Base-by-base conservation (phyloP, 2,329 filamentous ascomycete genomes). In the Colletotrichum orbiculare region DNA sequence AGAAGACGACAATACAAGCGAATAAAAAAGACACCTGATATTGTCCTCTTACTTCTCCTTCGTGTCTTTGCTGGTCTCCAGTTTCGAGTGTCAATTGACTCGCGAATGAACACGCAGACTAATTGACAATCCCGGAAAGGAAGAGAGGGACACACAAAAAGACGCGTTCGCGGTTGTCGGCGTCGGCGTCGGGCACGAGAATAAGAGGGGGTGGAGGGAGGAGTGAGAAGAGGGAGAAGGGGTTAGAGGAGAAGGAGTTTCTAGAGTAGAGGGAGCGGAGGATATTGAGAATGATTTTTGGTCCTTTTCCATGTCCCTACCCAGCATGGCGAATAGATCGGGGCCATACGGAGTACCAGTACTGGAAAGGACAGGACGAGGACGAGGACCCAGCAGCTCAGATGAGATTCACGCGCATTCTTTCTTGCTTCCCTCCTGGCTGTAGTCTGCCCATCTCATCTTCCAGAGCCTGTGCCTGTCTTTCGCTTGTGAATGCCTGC, bases 151-250 rank as follows among this genome's bases (percentile, higher is more conserved):
- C 42, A 43, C 25, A 12, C 13, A 52, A 58, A 52, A 42, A 42
- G 41, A 64, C 62, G 55, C 55, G 50, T 39, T 62, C 62, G 57
- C 62, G 57, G 50, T 54, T 55, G 52, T 64, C 60, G 60, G 49
- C 60, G 60, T 64, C 60, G 54, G 49, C 42, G 53, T 60, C 53
- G 49, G 25, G 55, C 62, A 58, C 62, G 66, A 63, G 42, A 55
- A 56, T 17, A 41, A 60, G 41, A 45, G 37, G 52, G 46, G 63
- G 54, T 33, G 56, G 52, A 54, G 55, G 63, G 63, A 63, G 49
- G 25, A 25, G 25, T 25, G 41, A 46, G 38, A 46, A 39, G 59
- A 43, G 50, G 49, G 56, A 45, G 48, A 50, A 59, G 48, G 53
- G 54, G 63, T 54, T 54, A 58, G 54, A 64, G 52, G 63, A 48